Base-by-base conservation (phyloP, 805 yeast genomes). In the Candida tammaniensis region DNA sequence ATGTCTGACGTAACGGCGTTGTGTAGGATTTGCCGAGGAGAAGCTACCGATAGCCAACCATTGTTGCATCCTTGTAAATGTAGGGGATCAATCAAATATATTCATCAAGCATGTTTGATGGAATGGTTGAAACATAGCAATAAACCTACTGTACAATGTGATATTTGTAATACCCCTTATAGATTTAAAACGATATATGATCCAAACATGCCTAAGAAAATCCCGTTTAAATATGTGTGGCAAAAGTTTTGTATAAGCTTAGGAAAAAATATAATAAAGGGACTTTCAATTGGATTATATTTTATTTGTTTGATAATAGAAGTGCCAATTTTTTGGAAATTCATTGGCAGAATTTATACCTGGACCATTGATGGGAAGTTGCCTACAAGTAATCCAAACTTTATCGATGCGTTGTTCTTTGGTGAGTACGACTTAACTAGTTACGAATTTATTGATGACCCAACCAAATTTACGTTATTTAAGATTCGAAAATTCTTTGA, bases 21-120 rank as follows among this genome's bases (percentile, higher is more conserved):
- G 3, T 93, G 98, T 59, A 82, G 98, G 40, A 89, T 93, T 29
- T 93, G 98, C 55, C 82, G 96, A 33, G 91, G 95, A 24, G 98
- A 87, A 48, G 89, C 76, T n/a, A 77, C 93, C 0, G 63, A 61
- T 0, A 78, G 74, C 1, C 86, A 85, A 44, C 96, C 96, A 3
- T 65, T 93, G 29, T 82, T 75, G 44, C 89, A 85, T 57, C 98
- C 98, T 3, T 93, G 99, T 61, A 81, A 77, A 51, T 93, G 98
- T 61, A 72, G 87, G 34, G 99, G 99, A 1, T 83, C 95, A 10
- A 94, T 93, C 55, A 83, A 82, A 54, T 89, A 80, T 51, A 86
- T 93, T 35, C 99, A 93, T 57, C 95, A 91, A 57, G 94, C 83
- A 36, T 93, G 99, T 43, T 61, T 91, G 29, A 64, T 79, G 49